phyloP scores from a whole-genome alignment of 2,329 filamentous ascomycete species.

The Graphium sp. region DNA sequence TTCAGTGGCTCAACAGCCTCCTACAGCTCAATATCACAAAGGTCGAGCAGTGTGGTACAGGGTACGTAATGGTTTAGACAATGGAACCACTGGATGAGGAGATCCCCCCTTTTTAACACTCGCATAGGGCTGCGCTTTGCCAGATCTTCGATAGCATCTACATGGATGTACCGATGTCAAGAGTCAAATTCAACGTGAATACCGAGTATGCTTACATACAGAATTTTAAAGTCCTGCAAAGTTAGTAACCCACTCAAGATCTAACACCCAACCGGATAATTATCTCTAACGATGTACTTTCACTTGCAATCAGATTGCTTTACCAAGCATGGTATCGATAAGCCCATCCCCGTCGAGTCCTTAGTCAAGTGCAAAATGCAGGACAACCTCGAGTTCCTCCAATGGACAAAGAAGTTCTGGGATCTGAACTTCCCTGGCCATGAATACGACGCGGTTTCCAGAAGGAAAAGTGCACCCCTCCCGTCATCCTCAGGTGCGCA shows the following conservation, averaged over 20 bases:
- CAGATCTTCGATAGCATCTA: conserved; percentile 99
- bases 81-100: background rate
- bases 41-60: conserved; percentile 97
- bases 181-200: conserved; percentile 97
- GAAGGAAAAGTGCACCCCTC: conserved; percentile 62
- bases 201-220: conserved; percentile 94
- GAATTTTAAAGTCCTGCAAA: conserved; percentile 96
- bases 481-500: conserved; percentile 29
- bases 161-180: conserved; percentile 82
- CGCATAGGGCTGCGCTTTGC: conserved; percentile 70
- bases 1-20: conserved; percentile 94
- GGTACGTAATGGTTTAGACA: conserved; percentile 38
- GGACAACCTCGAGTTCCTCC: conserved; percentile 97
- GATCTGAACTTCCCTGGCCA: conserved; percentile 95
- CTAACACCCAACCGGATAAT: background rate
- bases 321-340: conserved; percentile 72
- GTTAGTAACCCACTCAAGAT: conserved; percentile 32
- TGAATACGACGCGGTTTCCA: conserved; percentile 80
- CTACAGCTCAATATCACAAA: conserved; percentile 96
- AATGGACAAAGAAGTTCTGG: conserved; percentile 96
- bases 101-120: background rate
- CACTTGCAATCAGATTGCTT: conserved; percentile 47
- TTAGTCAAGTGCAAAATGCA: conserved; percentile 99
- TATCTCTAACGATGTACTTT: conserved; percentile 1
- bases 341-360: conserved; percentile 71